Percentiles rank a stretch among this genome's conserved stretches.
These are phyloP conservation scores for Whalleya microplaca DNA, from an alignment of 2,329 filamentous ascomycete species.

Conservation along the genomic window DNA sequence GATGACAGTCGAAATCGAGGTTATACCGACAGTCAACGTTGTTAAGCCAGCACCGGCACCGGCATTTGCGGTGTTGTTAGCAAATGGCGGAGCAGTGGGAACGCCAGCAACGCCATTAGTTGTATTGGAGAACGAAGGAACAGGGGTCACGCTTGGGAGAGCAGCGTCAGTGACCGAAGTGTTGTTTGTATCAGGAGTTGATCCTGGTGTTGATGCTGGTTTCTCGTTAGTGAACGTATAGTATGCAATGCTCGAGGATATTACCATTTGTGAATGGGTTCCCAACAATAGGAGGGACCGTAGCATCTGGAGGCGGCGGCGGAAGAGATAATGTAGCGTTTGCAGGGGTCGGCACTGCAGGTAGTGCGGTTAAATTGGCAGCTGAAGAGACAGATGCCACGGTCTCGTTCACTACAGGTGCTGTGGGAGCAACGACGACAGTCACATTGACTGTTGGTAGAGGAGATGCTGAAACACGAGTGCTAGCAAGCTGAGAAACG, in stretches of 20 bases:
- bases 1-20: constrained; percentile 32
- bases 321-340: background rate
- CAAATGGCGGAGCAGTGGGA: constrained; percentile 10
- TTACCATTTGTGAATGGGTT: constrained; percentile 1
- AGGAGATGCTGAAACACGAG: background rate
- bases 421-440: constrained; percentile 36
- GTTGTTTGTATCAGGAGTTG: background rate
- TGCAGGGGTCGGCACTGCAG: background rate
- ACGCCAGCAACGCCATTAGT: background rate
- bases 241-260: background rate
- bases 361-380: background rate
- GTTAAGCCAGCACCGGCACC: constrained; percentile 21
- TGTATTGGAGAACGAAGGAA: constrained; percentile 3
- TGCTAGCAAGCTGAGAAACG: background rate
- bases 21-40: constrained; percentile 30
- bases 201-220: background rate
- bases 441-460: background rate
- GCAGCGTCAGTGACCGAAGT: background rate
- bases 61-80: constrained; percentile 18
- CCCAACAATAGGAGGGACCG: background rate
- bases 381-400: background rate
- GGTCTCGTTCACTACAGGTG: constrained; percentile 34
- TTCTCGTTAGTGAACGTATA: background rate
- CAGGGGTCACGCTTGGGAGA: background rate
- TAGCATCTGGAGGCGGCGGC: background rate